Conservation (phyloP, 805 yeast species). For the Myxozyma monticola region DNA sequence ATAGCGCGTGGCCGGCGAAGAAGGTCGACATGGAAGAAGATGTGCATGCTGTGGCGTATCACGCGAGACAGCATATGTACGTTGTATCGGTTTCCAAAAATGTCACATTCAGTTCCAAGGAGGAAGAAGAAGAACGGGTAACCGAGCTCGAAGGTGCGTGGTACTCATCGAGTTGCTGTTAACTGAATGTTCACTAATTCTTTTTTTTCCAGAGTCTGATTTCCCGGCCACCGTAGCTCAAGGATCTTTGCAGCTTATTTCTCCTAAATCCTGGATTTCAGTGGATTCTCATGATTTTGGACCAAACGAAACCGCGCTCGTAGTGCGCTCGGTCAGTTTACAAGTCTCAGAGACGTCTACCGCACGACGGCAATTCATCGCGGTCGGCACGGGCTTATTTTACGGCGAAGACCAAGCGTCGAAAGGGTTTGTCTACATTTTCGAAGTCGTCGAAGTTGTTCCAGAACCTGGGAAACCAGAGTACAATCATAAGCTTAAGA, state of each 20-base stretch:
- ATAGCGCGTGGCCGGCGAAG: conserved; percentile 60
- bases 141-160: conserved; percentile 46
- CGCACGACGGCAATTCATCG: conserved; percentile 62
- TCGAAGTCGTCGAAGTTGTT: conserved; percentile 75
- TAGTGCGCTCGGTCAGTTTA: conserved; percentile 54
- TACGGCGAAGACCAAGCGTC: conserved; percentile 80
- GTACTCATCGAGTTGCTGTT: not conserved
- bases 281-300: conserved; percentile 53
- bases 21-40: conserved; percentile 58
- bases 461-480: conserved; percentile 90
- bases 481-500: conserved; percentile 73
- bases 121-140: conserved; percentile 68
- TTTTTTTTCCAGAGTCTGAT: conserved; percentile 1
- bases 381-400: conserved; percentile 74
- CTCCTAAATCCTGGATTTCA: conserved; percentile 74
- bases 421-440: conserved; percentile 72
- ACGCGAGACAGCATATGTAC: conserved; percentile 62
- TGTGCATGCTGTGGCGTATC: conserved; percentile 66
- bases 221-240: conserved; percentile 52
- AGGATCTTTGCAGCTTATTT: conserved; percentile 63
- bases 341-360: conserved; percentile 42
- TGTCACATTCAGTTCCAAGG: conserved; percentile 62
- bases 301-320: conserved; percentile 60
- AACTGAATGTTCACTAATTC: not conserved
- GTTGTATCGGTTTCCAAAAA: conserved; percentile 61